These are phyloP conservation scores for Dactylis glomerata DNA, from an alignment of 176 grass and related monocot genomes.

Conservation along the genomic window DNA sequence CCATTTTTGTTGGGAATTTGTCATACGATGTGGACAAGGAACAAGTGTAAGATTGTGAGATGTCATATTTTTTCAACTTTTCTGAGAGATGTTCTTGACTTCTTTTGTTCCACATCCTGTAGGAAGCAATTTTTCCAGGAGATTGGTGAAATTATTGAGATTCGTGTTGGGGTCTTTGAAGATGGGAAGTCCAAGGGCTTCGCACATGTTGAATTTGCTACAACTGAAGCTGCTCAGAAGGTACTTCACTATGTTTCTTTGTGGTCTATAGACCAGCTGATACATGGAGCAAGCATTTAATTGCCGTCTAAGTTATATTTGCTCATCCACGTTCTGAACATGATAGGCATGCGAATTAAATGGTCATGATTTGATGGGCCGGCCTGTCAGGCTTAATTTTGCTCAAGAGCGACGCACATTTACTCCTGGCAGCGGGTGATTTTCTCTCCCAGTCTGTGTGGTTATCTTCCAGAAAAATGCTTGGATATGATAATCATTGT, in stretches of 20 bases:
- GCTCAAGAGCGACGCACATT: constrained; percentile 45
- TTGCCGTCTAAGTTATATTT: not conserved
- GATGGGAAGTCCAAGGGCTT: constrained; percentile 58
- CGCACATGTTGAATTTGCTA: constrained; percentile 78
- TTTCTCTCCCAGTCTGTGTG: not conserved
- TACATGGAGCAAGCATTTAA: not conserved
- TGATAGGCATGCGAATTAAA: constrained; percentile 54
- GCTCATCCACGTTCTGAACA: not conserved
- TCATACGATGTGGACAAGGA: constrained; percentile 38
- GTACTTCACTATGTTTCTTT: constrained; percentile 21
- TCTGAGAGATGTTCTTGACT: not conserved
- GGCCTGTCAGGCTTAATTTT: constrained; percentile 52
- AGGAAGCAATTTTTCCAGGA: constrained; percentile 69
- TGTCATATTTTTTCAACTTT: not conserved
- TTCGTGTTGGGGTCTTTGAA: constrained; percentile 39
- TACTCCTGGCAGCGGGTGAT: constrained; percentile 55
- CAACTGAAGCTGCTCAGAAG: constrained; percentile 63
- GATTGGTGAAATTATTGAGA: constrained; percentile 54
- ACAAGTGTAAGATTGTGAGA: constrained; percentile 54
- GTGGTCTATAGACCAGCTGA: not conserved
- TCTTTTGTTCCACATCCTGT: not conserved
- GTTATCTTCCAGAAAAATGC: not conserved
- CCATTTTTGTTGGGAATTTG: constrained; percentile 67
- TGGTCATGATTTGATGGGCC: constrained; percentile 54
- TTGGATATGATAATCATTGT: not conserved